Conservation (phyloP, 1,284 basidiomycete genomes). For the Sporisorium reilianum region DNA sequence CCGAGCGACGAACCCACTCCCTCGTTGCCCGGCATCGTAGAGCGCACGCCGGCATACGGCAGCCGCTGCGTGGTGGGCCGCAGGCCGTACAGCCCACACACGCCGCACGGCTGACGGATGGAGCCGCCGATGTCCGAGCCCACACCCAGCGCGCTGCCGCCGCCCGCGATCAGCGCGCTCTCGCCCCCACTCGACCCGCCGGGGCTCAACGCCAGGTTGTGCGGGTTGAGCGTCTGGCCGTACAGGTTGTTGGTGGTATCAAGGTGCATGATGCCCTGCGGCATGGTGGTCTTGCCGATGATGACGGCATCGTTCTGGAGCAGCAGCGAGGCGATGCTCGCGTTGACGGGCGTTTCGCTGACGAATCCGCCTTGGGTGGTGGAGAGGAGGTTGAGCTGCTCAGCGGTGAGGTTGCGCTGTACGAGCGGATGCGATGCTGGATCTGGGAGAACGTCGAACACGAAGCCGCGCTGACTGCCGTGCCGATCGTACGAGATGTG, state of each 20-base stretch:
- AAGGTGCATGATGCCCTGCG: slow-evolving; percentile 58
- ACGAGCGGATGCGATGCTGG: slow-evolving; percentile 28
- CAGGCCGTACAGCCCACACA: slow-evolving; percentile 46
- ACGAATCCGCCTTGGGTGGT: slow-evolving; percentile 35
- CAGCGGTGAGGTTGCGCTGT: slow-evolving; percentile 13
- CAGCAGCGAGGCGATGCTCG: slow-evolving; percentile 31
- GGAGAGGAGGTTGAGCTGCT: slow-evolving; percentile 19
- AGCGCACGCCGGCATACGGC: slow-evolving; percentile 32
- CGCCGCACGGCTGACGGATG: slow-evolving; percentile 48
- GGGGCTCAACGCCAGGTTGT: slow-evolving; percentile 49
- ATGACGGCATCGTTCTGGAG: slow-evolving; percentile 47
- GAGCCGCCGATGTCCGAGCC: slow-evolving; percentile 54
- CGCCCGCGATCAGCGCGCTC: slow-evolving; percentile 38
- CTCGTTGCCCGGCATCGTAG: slow-evolving; percentile 52
- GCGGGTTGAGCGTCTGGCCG: slow-evolving; percentile 56
- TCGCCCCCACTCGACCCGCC: slow-evolving; percentile 56
- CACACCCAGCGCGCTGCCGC: slow-evolving; percentile 41
- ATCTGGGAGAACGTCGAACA: slow-evolving; percentile 50
- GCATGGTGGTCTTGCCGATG: slow-evolving; percentile 57
- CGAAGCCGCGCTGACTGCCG: slow-evolving; percentile 53
- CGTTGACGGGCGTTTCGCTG: slow-evolving; percentile 20
- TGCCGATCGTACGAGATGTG: slow-evolving; percentile 36
- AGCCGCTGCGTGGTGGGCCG: slow-evolving; percentile 43
- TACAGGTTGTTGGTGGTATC: slow-evolving; percentile 52
- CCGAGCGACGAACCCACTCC: slow-evolving; percentile 41